Evolutionary conservation across 2,329 filamentous ascomycete genomes (phyloP).

Genomic region (Sporothrix variecibatus): DNA sequence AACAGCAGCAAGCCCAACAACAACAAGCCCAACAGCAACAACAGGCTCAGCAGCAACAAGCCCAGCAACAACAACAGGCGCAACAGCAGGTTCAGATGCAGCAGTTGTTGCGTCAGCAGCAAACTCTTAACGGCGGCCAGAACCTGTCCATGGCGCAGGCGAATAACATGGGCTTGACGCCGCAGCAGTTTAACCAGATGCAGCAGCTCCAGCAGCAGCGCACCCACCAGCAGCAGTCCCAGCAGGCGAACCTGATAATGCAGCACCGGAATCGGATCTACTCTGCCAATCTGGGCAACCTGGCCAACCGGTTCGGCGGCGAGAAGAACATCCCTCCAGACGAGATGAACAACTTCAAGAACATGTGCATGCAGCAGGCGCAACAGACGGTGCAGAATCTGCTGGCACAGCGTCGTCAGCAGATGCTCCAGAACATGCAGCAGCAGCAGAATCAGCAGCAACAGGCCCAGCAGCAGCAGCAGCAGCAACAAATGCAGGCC

Average conservation of each 20-base stretch:
- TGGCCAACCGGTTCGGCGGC: slow-evolving; percentile 45
- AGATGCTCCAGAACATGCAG: slow-evolving; percentile 30
- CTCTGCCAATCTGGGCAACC: slow-evolving; percentile 40
- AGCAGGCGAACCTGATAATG: slow-evolving; percentile 32
- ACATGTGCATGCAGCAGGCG: slow-evolving; percentile 39
- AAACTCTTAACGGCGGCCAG: slow-evolving; percentile 33
- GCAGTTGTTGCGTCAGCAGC: slow-evolving; percentile 44
- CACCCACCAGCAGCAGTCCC: slow-evolving; percentile 34
- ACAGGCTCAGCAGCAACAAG: slow-evolving; percentile 40
- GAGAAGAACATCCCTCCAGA: slow-evolving; percentile 51
- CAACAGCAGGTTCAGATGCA: slow-evolving; percentile 37
- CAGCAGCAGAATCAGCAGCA: slow-evolving; percentile 27
- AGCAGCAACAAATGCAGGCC: slow-evolving; percentile 22
- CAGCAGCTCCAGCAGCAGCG: slow-evolving; percentile 35
- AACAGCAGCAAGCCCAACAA: slow-evolving; percentile 38
- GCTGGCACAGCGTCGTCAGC: slow-evolving; percentile 36
- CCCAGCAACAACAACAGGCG: slow-evolving; percentile 39
- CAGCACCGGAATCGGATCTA: slow-evolving; percentile 41
- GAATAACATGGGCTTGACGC: slow-evolving; percentile 36
- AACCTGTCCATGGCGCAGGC: slow-evolving; percentile 33
- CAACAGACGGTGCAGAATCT: slow-evolving; percentile 5
- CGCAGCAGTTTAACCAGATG: slow-evolving; percentile 36
- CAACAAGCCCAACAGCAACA: slow-evolving; percentile 34
- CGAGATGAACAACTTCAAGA: slow-evolving; percentile 48
- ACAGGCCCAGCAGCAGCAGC: slow-evolving; percentile 31